Evolutionary conservation across 352 stramenopile species (phyloP).

Genomic region (Globisporangium cylindrosporum): DNA sequence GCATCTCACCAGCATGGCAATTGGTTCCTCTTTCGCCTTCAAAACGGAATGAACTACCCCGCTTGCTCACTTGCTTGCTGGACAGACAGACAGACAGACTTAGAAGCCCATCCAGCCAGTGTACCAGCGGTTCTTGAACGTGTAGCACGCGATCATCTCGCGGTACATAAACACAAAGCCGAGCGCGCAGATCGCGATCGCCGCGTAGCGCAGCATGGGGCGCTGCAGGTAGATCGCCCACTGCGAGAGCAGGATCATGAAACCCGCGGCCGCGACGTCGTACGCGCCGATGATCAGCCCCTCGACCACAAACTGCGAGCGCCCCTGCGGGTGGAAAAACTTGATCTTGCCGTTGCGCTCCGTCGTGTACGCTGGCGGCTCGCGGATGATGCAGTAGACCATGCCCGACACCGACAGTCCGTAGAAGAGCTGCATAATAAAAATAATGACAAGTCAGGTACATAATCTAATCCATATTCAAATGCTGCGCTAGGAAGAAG

Average conservation of each 20-base stretch:
- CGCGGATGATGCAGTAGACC: conserved; percentile 89
- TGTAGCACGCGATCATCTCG: conserved; percentile 82
- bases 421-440: conserved; percentile 64
- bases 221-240: conserved; percentile 77
- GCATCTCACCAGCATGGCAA: background rate
- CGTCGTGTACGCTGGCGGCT: conserved; percentile 65
- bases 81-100: background rate
- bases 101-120: conserved; percentile 84
- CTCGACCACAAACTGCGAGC: conserved; percentile 84
- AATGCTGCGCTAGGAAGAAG: background rate
- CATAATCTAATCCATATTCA: background rate
- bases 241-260: conserved; percentile 80
- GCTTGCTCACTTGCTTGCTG: background rate
- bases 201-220: conserved; percentile 45
- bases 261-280: conserved; percentile 63
- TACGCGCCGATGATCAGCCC: conserved; percentile 74
- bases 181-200: conserved; percentile 53
- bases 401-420: conserved; percentile 85
- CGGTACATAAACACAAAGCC: conserved; percentile 85
- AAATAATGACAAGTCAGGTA: background rate
- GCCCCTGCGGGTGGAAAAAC: conserved; percentile 82
- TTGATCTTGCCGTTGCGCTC: conserved; percentile 83
- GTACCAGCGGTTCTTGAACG: conserved; percentile 89
- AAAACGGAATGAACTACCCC: background rate
- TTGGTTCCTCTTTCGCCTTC: background rate